A percentile compares a stretch with the other conserved stretches of the same genome.
phyloP scores from a whole-genome alignment of 2,329 filamentous ascomycete genomes.

The Neophaeococcomyces mojaviensis region DNA sequence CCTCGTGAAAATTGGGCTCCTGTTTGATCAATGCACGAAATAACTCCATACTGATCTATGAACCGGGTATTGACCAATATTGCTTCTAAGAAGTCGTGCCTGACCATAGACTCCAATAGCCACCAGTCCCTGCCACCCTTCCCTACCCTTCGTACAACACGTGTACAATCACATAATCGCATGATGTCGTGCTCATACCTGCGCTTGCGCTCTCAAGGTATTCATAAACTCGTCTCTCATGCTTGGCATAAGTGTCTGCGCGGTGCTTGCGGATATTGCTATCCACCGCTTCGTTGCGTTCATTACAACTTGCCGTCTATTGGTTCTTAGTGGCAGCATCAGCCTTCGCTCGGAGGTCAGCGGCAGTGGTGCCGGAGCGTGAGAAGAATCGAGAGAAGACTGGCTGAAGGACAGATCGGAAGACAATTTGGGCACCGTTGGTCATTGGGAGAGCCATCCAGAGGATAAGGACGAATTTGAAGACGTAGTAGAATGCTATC shows the following conservation, averaged over 20 bases:
- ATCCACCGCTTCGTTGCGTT: not conserved
- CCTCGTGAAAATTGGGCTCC: not conserved
- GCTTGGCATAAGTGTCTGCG: not conserved
- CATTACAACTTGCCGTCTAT: slow-evolving; percentile 29
- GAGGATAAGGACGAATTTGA: slow-evolving; percentile 96
- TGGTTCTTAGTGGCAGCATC: slow-evolving; percentile 59
- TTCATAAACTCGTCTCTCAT: not conserved
- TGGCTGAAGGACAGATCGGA: slow-evolving; percentile 90
- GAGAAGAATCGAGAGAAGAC: slow-evolving; percentile 89
- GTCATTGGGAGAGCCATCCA: slow-evolving; percentile 97
- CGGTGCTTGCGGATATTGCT: not conserved
- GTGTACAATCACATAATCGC: not conserved
- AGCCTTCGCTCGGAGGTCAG: slow-evolving; percentile 82
- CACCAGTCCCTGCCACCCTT: too few relatives aligned
- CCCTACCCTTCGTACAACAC: not conserved
- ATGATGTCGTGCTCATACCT: not conserved
- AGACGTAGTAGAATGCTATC: slow-evolving; percentile 90
- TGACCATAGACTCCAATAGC: too few relatives aligned
- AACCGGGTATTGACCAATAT: not conserved
- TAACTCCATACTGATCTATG: not conserved
- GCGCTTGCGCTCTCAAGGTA: not conserved
- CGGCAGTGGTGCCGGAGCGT: slow-evolving; percentile 61
- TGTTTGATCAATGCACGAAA: not conserved
- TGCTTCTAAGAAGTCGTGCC: too few relatives aligned
- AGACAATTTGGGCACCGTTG: slow-evolving; percentile 93